These are phyloP conservation scores for Mucor mucedo DNA, from an alignment of 371 early-diverging fungal species.

Conservation along the genomic window DNA sequence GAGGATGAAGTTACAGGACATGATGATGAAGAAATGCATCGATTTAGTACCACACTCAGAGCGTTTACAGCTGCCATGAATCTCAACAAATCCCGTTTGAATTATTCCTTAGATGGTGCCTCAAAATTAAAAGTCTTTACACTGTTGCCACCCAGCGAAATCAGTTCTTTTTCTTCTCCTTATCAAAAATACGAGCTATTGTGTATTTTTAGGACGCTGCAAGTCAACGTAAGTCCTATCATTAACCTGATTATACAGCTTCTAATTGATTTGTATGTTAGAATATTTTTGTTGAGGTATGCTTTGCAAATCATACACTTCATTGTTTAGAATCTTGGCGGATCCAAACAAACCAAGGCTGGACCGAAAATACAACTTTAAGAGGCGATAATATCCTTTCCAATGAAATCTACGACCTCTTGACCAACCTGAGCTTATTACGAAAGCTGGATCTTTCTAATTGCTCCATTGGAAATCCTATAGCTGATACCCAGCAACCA, in stretches of 20 bases:
- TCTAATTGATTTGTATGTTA: slow-evolving; percentile 4
- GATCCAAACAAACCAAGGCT: slow-evolving; percentile 32
- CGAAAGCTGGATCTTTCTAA: slow-evolving; percentile 38
- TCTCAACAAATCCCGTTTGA: slow-evolving; percentile 42
- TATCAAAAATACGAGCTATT: slow-evolving; percentile 46
- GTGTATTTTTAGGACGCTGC: slow-evolving; percentile 37
- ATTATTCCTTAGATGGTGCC: slow-evolving; percentile 23
- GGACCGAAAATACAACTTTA: slow-evolving; percentile 22
- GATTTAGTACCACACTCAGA: slow-evolving; percentile 31
- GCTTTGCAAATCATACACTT: slow-evolving; percentile 31
- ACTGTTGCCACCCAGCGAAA: slow-evolving; percentile 36
- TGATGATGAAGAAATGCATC: slow-evolving; percentile 13
- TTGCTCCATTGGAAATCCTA: slow-evolving; percentile 36
- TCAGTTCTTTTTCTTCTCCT: slow-evolving; percentile 20
- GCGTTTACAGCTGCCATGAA: slow-evolving; percentile 51
- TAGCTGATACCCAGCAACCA: background rate
- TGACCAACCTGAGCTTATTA: slow-evolving; percentile 26
- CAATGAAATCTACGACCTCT: slow-evolving; percentile 35
- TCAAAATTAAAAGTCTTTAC: slow-evolving; percentile 23
- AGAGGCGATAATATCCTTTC: slow-evolving; percentile 29
- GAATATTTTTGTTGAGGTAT: slow-evolving; percentile 39
- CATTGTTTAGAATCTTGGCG: slow-evolving; percentile 39
- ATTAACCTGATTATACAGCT: background rate
- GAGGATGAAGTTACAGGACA: slow-evolving; percentile 25
- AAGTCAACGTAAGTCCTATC: slow-evolving; percentile 36